Conservation (phyloP, 2,329 filamentous ascomycete species). For the Fusarium pseudoanthophilum region DNA sequence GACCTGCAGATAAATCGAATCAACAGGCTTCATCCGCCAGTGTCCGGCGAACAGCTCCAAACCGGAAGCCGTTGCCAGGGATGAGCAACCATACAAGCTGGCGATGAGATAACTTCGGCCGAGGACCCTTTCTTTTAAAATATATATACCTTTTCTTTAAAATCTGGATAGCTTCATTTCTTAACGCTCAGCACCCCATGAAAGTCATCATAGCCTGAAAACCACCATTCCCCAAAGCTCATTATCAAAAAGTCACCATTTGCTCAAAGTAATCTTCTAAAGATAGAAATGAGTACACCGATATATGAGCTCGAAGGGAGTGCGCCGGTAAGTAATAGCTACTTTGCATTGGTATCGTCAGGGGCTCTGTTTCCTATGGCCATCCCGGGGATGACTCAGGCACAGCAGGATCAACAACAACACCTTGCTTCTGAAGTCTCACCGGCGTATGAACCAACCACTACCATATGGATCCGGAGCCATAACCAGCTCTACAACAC, state of each 20-base stretch:
- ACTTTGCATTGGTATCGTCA: background rate
- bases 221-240: background rate
- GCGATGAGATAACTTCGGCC: background rate
- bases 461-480: background rate
- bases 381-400: background rate
- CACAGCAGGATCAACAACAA: background rate
- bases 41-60: background rate
- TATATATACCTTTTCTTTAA: background rate
- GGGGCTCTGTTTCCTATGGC: background rate
- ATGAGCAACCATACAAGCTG: background rate
- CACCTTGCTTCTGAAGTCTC: background rate
- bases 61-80: background rate
- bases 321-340: background rate
- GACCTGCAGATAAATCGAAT: background rate
- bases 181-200: background rate
- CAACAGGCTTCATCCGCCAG: background rate
- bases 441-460: background rate
- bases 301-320: background rate
- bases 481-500: background rate
- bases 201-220: background rate
- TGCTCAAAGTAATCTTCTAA: background rate
- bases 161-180: too few species aligned
- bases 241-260: too few species aligned
- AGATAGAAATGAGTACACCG: background rate
- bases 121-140: background rate